Conservation (phyloP, 2,329 filamentous ascomycete species). For the Dendrostoma leiphaemia region DNA sequence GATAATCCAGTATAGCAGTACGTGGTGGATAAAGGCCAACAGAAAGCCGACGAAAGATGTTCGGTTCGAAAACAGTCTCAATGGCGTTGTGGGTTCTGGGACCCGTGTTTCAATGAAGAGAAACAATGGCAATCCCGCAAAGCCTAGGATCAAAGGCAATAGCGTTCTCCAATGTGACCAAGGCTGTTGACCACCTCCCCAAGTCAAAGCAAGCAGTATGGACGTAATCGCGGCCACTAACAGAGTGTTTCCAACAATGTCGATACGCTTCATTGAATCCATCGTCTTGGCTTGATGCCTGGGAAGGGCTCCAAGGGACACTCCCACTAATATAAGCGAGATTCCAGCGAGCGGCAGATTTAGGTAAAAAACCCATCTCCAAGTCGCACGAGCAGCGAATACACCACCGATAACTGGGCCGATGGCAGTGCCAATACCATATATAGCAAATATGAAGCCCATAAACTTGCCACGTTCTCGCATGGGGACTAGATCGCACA, state of each 20-base stretch:
- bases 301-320: not conserved
- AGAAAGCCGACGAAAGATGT: conserved; percentile 33
- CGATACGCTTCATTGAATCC: conserved; percentile 15
- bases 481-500: not conserved
- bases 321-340: too few relatives aligned
- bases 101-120: not conserved
- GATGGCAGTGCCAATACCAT: not conserved
- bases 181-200: conserved; percentile 16
- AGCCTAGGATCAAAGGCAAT: not conserved
- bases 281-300: not conserved
- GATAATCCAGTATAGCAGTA: conserved; percentile 35
- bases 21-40: conserved; percentile 35
- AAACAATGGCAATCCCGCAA: not conserved
- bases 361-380: conserved; percentile 14
- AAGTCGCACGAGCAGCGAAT: conserved; percentile 2
- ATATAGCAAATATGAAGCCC: not conserved
- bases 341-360: not conserved
- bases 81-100: conserved; percentile 37
- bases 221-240: conserved; percentile 14
- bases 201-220: conserved; percentile 22
- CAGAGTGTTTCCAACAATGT: conserved; percentile 19
- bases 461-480: not conserved
- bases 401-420: conserved; percentile 12
- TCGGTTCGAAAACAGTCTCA: conserved; percentile 42
- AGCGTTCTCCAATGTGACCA: conserved; percentile 12